Base-by-base conservation (phyloP, 495 filamentous ascomycete species). In the Pseudomonodictys pantanalensis region DNA sequence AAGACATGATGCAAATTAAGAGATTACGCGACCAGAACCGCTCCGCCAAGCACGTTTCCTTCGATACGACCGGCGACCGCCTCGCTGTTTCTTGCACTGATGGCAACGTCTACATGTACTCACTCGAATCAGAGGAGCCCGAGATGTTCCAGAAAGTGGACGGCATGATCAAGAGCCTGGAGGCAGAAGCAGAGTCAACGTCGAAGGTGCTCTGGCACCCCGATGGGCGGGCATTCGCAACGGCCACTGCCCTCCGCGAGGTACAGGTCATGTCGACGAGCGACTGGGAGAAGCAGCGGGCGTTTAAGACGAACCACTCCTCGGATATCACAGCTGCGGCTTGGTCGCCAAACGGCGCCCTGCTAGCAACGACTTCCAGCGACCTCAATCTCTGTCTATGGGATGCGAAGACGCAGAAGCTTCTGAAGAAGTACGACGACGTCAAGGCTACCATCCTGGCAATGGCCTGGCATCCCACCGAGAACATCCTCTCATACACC, bases 341-440 rank as follows among this genome's bases (percentile, higher is more conserved):
- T 39, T 98, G 93, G 93, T 93, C 92, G 12, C 91, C 91, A 1
- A 98, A 97, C 72, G 93, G 93, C 18, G 88, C 91, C 0, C 76
- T 97, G 41, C 78, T 98, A 4, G 89, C 83, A 20, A 90, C 88
- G 6, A 89, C 95, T 15, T 89, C 81, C 26, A 84, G 86, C 44
- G 93, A 97, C 74, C 85, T 87, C 41, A 88, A 86, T 66, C 78
- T 97, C 23, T 61, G 93, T 24, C 75, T 98, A 11, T 98, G 93
- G 93, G 90, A 96, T 56, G 84, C 86, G 6, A 91, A 88, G 65
- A 89, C 90, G 2, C 92, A 96, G 71, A 88, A 79, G 32, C 78
- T 95, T 20, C 62, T 91, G 29, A 80, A 81, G 42, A 78, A 68
- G 60, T 65, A 60, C 45, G 72, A 73, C 15, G 71, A 74, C 52